A percentile compares a stretch with the other conserved stretches of the same genome.
These are phyloP conservation scores for Olyra latifolia DNA, from an alignment of 176 grass and related monocot species.

Conservation along the genomic window DNA sequence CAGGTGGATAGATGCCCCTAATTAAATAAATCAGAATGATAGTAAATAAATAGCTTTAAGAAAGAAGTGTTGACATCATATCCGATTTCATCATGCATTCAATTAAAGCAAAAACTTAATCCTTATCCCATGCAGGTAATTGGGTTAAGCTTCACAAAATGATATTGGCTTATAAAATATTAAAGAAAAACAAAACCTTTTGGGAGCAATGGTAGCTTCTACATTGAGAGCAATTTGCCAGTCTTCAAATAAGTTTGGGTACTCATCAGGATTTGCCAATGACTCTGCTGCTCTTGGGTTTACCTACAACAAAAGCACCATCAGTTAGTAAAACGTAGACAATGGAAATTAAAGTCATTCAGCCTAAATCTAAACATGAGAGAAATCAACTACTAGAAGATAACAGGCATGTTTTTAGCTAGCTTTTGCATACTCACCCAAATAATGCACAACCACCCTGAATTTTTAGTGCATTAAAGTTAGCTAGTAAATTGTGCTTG, in stretches of 20 bases:
- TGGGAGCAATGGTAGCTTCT: conserved; percentile 56
- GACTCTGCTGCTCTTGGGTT: conserved; percentile 95
- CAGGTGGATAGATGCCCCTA: conserved; percentile 79
- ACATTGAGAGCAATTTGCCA: conserved; percentile 95
- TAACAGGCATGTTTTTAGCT: background rate
- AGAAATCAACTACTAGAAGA: background rate
- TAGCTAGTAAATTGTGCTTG: background rate
- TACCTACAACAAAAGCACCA: conserved; percentile 37
- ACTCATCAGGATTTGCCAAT: conserved; percentile 84
- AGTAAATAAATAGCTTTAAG: background rate
- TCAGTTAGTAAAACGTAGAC: conserved; percentile 17
- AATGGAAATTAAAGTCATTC: background rate
- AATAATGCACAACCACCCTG: background rate
- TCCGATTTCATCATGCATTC: background rate
- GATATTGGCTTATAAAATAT: conserved; percentile 14
- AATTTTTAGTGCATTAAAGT: background rate
- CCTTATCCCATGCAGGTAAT: conserved; percentile 5
- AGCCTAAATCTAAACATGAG: conserved; percentile 1
- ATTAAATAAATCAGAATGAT: background rate
- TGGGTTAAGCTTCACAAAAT: background rate
- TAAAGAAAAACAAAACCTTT: conserved; percentile 52
- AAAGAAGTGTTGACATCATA: background rate
- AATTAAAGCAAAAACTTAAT: conserved; percentile 12
- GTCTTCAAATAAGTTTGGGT: conserved; percentile 93
- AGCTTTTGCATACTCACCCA: background rate